These are phyloP conservation scores for Boletus semigastroideus DNA, from an alignment of 1,284 basidiomycete genomes.

Conservation along the genomic window DNA sequence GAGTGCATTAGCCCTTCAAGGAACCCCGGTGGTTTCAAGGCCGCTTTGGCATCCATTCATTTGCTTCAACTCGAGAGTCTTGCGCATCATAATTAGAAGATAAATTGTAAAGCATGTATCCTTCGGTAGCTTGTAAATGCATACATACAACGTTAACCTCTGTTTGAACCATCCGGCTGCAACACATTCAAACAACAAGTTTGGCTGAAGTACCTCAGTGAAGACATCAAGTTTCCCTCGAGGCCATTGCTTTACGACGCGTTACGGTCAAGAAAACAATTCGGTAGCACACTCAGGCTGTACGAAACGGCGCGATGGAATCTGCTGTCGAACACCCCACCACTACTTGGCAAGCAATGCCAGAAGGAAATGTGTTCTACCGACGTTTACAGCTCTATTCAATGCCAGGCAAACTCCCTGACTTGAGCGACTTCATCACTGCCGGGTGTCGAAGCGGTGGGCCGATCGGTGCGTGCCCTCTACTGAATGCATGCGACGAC, in stretches of 20 bases:
- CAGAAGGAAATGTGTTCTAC: constrained; percentile 77
- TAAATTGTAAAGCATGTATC: no score
- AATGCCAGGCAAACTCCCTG: constrained; percentile 76
- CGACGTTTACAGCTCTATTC: constrained; percentile 82
- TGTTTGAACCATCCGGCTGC: no score
- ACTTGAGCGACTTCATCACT: constrained; percentile 79
- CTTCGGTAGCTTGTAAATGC: no score
- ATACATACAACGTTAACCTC: no score
- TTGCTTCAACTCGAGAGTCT: neutral
- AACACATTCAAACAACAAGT: no score
- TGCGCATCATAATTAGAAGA: neutral
- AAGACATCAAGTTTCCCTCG: no score
- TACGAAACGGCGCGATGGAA: constrained; percentile 24
- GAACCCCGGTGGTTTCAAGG: neutral
- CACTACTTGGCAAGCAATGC: constrained; percentile 76
- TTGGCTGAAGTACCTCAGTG: no score
- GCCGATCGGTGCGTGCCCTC: constrained; percentile 68
- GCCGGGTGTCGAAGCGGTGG: constrained; percentile 87
- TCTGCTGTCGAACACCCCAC: constrained; percentile 67
- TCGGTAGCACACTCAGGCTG: neutral
- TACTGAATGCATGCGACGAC: neutral
- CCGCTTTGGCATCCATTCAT: neutral
- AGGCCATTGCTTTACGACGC: no score
- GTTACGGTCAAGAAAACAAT: neutral
- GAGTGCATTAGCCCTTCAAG: constrained; percentile 42